phyloP scores from a whole-genome alignment of 345 rosid species.

The Syzygium grande region DNA sequence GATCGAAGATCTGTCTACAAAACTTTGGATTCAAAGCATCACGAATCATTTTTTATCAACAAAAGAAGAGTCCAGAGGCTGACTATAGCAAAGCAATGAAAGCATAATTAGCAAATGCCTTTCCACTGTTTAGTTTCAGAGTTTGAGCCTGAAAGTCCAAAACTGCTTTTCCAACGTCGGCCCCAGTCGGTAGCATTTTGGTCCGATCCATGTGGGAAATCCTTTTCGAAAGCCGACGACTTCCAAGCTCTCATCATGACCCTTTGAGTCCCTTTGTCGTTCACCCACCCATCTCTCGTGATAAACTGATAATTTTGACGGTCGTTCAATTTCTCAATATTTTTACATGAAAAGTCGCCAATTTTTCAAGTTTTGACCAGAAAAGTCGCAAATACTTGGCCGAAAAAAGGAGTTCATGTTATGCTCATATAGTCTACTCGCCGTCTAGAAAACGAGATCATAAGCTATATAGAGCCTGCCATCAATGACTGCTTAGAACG shows the following conservation, averaged over 20 bases:
- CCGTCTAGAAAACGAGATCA: neutral
- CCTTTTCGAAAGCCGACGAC: neutral
- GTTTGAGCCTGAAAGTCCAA: neutral
- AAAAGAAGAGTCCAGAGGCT: neutral
- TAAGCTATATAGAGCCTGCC: neutral
- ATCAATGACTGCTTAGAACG: neutral
- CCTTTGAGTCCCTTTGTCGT: neutral
- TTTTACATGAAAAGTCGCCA: neutral
- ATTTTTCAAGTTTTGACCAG: neutral
- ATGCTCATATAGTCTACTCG: neutral
- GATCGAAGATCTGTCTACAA: too few species aligned
- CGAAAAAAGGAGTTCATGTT: neutral
- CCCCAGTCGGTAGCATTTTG: neutral
- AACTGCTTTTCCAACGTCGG: neutral
- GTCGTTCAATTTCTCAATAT: neutral
- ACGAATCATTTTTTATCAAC: too few species aligned
- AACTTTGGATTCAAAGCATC: too few species aligned
- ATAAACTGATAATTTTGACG: neutral
- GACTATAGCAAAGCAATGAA: neutral
- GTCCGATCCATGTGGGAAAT: neutral
- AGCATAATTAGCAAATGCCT: neutral
- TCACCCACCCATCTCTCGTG: neutral
- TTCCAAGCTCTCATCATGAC: neutral
- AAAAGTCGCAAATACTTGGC: neutral
- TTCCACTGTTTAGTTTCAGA: neutral